Evolutionary conservation across 495 filamentous ascomycete species (phyloP).

Genomic region (Collariella sp.): DNA sequence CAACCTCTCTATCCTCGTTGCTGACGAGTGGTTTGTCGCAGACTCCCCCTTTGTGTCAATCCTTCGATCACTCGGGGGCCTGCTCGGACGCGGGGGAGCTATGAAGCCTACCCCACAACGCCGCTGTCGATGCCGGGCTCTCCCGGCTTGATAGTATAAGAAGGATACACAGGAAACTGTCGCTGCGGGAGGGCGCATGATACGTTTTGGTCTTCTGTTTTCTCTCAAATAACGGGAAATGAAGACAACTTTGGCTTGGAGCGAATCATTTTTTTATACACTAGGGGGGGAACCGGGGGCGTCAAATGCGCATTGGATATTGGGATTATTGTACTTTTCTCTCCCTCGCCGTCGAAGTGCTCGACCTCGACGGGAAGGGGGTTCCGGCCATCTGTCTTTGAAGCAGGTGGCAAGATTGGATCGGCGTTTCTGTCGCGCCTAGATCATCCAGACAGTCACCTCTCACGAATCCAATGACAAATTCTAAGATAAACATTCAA

Average conservation of each 20-base stretch:
- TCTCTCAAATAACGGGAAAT: not conserved
- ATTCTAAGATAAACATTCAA: not conserved
- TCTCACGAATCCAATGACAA: not conserved
- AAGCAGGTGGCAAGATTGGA: not conserved
- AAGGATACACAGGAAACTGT: not conserved
- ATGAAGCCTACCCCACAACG: conserved; percentile 53
- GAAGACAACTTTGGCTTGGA: no score
- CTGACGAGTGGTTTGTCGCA: conserved; percentile 43
- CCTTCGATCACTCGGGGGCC: conserved; percentile 63
- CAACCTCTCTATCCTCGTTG: conserved; percentile 31
- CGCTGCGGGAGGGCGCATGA: not conserved
- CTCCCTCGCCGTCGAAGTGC: conserved; percentile 14
- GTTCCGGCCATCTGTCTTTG: not conserved
- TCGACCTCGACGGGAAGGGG: conserved; percentile 10
- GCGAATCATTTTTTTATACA: not conserved
- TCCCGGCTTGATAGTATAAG: conserved; percentile 36
- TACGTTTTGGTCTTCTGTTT: not conserved
- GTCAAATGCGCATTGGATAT: conserved; percentile 4
- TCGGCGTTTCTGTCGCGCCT: not conserved
- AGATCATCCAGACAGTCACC: not conserved
- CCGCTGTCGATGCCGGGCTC: conserved; percentile 61
- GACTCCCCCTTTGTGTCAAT: conserved; percentile 80
- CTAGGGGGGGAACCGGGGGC: not conserved
- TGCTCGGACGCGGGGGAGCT: conserved; percentile 50
- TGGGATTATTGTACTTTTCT: not conserved